These are phyloP conservation scores for Pseudocercospora vitis DNA, from an alignment of 2,329 filamentous ascomycete genomes.

Conservation along the genomic window DNA sequence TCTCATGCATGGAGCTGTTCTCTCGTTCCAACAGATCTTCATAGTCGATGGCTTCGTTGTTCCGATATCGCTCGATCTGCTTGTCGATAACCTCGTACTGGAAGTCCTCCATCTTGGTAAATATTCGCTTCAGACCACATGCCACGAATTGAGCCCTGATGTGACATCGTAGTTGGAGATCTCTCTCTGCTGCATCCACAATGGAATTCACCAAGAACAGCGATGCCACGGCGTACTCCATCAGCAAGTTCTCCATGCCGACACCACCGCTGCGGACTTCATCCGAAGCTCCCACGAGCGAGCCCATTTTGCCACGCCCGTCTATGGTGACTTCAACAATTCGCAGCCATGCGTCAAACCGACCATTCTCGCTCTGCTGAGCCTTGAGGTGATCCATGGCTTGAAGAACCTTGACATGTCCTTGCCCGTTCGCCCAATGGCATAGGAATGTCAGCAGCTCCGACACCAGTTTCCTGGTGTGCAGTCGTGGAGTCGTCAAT, in stretches of 20 bases:
- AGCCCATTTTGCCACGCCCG: constrained; percentile 97
- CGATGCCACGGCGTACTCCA: constrained; percentile 97
- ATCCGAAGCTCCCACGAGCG: constrained; percentile 91
- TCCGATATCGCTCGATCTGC: constrained; percentile 89
- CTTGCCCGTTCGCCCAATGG: constrained; percentile 86
- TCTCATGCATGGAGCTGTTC: constrained; percentile 86
- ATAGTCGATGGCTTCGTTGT: constrained; percentile 96
- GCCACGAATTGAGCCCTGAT: constrained; percentile 94
- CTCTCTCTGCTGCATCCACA: constrained; percentile 83
- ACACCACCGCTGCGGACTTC: constrained; percentile 94
- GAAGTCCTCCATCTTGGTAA: constrained; percentile 96
- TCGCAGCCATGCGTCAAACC: constrained; percentile 98
- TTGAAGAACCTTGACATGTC: constrained; percentile 90
- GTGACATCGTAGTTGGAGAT: constrained; percentile 88
- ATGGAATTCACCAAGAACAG: constrained; percentile 96
- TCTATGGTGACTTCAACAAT: constrained; percentile 96
- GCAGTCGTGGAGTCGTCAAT: constrained; percentile 82
- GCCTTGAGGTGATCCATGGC: constrained; percentile 89
- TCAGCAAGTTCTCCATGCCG: constrained; percentile 96
- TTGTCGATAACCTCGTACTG: constrained; percentile 98
- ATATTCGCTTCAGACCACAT: constrained; percentile 89
- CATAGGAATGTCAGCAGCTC: constrained; percentile 96
- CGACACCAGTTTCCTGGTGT: constrained; percentile 90
- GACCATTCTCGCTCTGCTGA: constrained; percentile 84
- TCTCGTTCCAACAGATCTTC: constrained; percentile 94